Conservation (phyloP, 441 rosid species). For the Bocquillonia castaneifolia region DNA sequence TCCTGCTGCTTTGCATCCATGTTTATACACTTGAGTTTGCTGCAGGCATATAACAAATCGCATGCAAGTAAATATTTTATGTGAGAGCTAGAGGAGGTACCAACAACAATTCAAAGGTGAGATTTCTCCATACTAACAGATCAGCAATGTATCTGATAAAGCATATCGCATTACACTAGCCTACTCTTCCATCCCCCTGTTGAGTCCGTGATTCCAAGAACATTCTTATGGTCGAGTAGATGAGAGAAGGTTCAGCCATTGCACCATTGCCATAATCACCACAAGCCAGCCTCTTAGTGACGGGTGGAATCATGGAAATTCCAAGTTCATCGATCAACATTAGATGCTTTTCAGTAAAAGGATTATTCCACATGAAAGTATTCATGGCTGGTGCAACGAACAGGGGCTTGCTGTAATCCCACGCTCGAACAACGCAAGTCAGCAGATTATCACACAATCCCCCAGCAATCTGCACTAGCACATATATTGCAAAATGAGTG, state of each 20-base stretch:
- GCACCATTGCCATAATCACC: slow-evolving; percentile 92
- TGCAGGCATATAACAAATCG: too few species aligned
- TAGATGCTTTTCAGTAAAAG: slow-evolving; percentile 79
- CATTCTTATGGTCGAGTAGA: slow-evolving; percentile 68
- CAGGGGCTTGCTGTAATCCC: slow-evolving; percentile 78
- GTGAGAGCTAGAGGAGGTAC: background rate
- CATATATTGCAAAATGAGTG: background rate
- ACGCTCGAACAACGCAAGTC: slow-evolving; percentile 81
- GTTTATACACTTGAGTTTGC: too few species aligned
- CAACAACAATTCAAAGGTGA: background rate
- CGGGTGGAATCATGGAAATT: slow-evolving; percentile 74
- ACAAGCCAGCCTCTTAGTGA: slow-evolving; percentile 72
- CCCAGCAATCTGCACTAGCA: slow-evolving; percentile 62
- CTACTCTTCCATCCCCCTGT: slow-evolving; percentile 24
- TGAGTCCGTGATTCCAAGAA: slow-evolving; percentile 56
- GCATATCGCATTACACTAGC: slow-evolving; percentile 7
- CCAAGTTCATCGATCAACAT: slow-evolving; percentile 84
- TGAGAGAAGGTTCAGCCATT: slow-evolving; percentile 87
- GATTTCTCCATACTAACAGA: too few species aligned
- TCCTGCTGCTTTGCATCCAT: too few species aligned
- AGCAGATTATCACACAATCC: slow-evolving; percentile 87
- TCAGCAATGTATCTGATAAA: background rate
- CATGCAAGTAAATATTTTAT: background rate
- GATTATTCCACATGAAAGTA: slow-evolving; percentile 87
- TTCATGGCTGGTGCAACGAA: slow-evolving; percentile 92